Evolutionary conservation across 257 asterid species (phyloP), one percentile per base, ranked within the genome.

Genomic region (Ligustrum vulgare): DNA sequence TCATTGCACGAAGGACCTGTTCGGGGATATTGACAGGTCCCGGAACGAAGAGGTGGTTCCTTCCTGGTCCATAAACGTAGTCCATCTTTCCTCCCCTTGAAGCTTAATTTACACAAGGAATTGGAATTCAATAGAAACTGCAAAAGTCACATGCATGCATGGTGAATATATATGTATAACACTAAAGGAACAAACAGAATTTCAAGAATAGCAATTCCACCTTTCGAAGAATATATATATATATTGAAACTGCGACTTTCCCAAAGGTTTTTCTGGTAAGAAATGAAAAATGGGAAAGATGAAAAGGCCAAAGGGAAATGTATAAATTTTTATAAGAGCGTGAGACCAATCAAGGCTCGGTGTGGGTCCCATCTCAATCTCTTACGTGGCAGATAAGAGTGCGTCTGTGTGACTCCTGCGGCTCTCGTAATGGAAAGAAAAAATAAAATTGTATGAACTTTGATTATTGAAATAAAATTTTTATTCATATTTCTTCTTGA

Each of bases 11-110:
- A 45, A 95, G 74, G 77, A 95, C 89, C 78, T 91, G 99, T 5
- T 95, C 99, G 31, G 99, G 99, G 87, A 95, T 95, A 67, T 95
- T 95, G 54, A 95, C 99, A 7, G 99, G 99, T 32, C 99, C 99
- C n/a, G 99, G 99, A 76, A 95, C 99, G 76, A 95, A 95, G 63
- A 95, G 93, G 86, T 95, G 99, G 89, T 95, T 89, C 89, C 97
- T 80, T 84, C 99, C 99, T 23, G 99, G 98, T 72, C 93, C 99
- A 82, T 89, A 51, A 11, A 88, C 89, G 35, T 93, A 91, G 82
- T 95, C 99, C 99, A 95, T 95, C 86, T 79, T 85, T 85, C 66
- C 75, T 63, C 81, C 75, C 56, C 79, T 71, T 35, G 70, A 66
- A 75, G 64, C 23, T 65, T 66, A n/a, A 51, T 41, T 66, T 54